Evolutionary conservation across 2,329 filamentous ascomycete genomes (phyloP), one percentile per base, ranked within the genome.

Genomic region (Trichoderma polysporum): DNA sequence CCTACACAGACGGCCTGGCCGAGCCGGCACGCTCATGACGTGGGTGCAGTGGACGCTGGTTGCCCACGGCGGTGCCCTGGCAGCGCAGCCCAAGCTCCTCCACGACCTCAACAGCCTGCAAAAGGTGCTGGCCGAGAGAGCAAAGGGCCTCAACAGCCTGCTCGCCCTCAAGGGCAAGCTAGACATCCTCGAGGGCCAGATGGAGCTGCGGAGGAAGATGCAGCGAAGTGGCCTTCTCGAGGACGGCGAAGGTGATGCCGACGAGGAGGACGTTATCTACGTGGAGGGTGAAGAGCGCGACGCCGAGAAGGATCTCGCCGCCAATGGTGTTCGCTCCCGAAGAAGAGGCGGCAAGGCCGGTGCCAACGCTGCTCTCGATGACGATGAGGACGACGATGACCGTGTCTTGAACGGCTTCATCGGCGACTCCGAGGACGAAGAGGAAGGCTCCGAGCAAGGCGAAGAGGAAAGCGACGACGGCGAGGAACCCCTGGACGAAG

Each of bases 11-110:
- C 88, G 93, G 52, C 95, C 95, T 1, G 95, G 94, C 3, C 88
- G 95, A 64, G 94, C 95, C 15, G 93, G 94, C 60, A 92, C 90
- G 75, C 86, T 99, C 35, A 94, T 97, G 86, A 88, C 91, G 17
- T 99, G 95, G 94, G 91, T 98, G 50, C 94, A 97, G 79, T 97
- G 93, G 92, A 94, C 93, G 1, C 86, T 97, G 64, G 88, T 97
- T 37, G 90, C 92, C 1, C 95, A 99, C 76, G 95, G 95, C 71
- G 95, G 94, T 70, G 94, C 94, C 62, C 84, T 99, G 59, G 92
- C 94, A 12, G 90, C 90, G 35, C 92, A 97, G 77, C 88, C 91
- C n/a, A 90, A 94, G 70, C 84, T 97, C 41, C 85, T 95, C 71
- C 89, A 90, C 74, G 90, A 90, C 75, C 86, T 99, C 68, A 85